Evolutionary conservation across 2,329 filamentous ascomycete species (phyloP).

Genomic region (Ophiostoma tasmaniense): DNA sequence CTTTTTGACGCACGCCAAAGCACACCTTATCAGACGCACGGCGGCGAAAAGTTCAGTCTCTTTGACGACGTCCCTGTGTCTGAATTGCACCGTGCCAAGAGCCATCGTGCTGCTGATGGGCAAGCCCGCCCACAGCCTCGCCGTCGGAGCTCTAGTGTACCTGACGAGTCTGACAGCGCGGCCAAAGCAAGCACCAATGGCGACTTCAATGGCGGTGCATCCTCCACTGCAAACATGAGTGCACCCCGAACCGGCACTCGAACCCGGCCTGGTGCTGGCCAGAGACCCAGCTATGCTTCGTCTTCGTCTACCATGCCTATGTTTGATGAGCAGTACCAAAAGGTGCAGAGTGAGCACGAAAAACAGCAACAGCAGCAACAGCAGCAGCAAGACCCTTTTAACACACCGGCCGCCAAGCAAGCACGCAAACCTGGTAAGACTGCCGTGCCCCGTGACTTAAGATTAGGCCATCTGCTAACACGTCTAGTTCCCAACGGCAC

Average conservation of each 20-base stretch:
- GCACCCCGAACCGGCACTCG: slow-evolving; percentile 10
- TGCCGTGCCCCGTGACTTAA: neutral
- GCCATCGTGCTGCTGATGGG: slow-evolving; percentile 32
- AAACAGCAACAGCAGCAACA: slow-evolving; percentile 1
- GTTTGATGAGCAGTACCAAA: slow-evolving; percentile 19
- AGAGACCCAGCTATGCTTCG: neutral
- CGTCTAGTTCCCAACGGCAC: neutral
- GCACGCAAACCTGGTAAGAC: neutral
- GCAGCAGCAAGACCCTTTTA: slow-evolving; percentile 10
- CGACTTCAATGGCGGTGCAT: neutral
- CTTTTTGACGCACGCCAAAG: slow-evolving; percentile 44
- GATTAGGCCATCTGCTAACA: neutral
- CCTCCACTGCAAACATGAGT: slow-evolving; percentile 9
- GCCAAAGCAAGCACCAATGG: slow-evolving; percentile 11
- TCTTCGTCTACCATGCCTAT: slow-evolving; percentile 17
- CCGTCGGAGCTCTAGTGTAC: slow-evolving; percentile 28
- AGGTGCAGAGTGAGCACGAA: slow-evolving; percentile 11
- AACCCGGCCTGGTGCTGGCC: slow-evolving; percentile 4
- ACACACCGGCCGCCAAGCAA: neutral
- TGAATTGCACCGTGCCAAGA: slow-evolving; percentile 37
- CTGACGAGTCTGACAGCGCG: slow-evolving; percentile 26
- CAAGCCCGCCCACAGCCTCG: slow-evolving; percentile 21
- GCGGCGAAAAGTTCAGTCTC: slow-evolving; percentile 51
- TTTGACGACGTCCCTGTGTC: slow-evolving; percentile 37
- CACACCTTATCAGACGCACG: slow-evolving; percentile 47